phyloP scores from a whole-genome alignment of 2,329 filamentous ascomycete species.

The Fusarium ramigenum region DNA sequence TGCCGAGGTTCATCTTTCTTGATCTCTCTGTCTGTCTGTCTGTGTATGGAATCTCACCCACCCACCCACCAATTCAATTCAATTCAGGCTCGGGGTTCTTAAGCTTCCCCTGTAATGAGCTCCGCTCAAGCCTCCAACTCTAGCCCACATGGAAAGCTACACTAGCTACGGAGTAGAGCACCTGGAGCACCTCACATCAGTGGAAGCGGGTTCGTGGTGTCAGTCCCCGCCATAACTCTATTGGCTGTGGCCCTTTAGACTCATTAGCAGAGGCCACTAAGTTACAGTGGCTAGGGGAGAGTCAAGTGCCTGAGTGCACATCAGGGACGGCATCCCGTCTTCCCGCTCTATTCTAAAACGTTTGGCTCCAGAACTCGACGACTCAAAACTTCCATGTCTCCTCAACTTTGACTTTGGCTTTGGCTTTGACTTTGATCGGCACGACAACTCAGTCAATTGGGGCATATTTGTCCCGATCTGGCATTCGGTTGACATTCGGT shows the following conservation, averaged over 20 bases:
- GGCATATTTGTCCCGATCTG: neutral
- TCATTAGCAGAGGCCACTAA: neutral
- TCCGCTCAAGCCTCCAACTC: neutral
- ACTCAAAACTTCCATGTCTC: neutral
- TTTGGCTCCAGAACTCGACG: slow-evolving; percentile 16
- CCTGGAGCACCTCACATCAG: neutral
- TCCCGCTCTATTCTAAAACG: slow-evolving; percentile 2
- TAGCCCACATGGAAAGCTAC: neutral
- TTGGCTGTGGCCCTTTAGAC: neutral
- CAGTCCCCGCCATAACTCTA: neutral
- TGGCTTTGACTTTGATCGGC: neutral
- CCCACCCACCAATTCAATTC: neutral
- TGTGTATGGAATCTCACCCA: neutral
- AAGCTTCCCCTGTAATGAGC: neutral
- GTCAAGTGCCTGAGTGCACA: neutral
- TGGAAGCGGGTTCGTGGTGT: neutral
- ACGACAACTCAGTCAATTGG: neutral
- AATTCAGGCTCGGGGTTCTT: neutral
- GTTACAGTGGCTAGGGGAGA: neutral
- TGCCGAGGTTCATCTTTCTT: slow-evolving; percentile 14
- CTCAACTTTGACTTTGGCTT: neutral
- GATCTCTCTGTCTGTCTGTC: neutral
- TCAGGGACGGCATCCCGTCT: slow-evolving; percentile 9
- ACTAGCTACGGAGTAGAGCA: too few relatives aligned
- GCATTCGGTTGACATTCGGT: neutral